Evolutionary conservation across 768 basidiomycete genomes (phyloP).

Genomic region (Mycena pura): DNA sequence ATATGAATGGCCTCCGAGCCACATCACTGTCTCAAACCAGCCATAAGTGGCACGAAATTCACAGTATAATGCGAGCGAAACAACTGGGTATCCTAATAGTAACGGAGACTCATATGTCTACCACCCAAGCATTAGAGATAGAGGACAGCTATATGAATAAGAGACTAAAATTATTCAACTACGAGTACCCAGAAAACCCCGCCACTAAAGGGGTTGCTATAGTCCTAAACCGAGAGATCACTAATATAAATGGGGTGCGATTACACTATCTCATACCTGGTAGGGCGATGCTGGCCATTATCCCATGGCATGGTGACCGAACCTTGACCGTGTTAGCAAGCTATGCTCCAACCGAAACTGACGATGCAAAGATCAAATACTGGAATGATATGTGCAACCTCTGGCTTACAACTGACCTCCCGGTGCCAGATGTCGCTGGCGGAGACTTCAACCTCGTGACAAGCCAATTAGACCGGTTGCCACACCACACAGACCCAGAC

Average conservation of each 20-base stretch:
- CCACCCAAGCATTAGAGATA: background rate
- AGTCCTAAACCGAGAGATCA: conserved; percentile 10
- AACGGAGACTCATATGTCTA: background rate
- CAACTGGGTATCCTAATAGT: background rate
- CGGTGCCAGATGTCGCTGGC: conserved; percentile 15
- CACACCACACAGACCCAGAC: background rate
- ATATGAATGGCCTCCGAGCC: background rate
- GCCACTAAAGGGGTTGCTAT: conserved; percentile 1
- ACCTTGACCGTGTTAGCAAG: conserved; percentile 24
- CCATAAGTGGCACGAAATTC: conserved; percentile 8
- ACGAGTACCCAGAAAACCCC: background rate
- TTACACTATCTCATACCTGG: conserved; percentile 5
- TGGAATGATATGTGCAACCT: conserved; percentile 21
- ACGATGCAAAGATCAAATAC: conserved; percentile 8
- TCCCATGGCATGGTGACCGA: conserved; percentile 1
- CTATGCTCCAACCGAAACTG: conserved; percentile 28
- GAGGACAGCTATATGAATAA: background rate
- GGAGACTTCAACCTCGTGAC: conserved; percentile 34
- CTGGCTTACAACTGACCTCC: background rate
- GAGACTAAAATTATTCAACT: background rate
- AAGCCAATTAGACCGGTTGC: background rate
- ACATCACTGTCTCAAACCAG: background rate
- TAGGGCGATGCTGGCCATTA: background rate
- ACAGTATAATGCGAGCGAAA: background rate
- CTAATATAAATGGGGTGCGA: background rate